phyloP scores from a whole-genome alignment of 495 filamentous ascomycete genomes.

The Evansstolkia leycettana region DNA sequence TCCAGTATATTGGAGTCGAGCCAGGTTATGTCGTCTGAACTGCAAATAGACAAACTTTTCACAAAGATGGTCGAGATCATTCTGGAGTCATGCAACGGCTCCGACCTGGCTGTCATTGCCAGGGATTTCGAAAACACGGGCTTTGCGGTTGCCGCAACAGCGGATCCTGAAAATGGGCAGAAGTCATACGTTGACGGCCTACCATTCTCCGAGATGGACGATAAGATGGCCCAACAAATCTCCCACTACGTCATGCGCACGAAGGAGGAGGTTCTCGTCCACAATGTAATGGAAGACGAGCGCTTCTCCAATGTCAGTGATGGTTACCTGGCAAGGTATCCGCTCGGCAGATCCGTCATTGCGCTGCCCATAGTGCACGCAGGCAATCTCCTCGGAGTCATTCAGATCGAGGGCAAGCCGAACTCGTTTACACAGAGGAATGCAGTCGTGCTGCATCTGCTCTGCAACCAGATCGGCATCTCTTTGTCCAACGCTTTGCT shows the following conservation, averaged over 20 bases:
- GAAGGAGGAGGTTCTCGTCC: slow-evolving; percentile 70
- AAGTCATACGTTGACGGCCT: slow-evolving; percentile 45
- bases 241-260: slow-evolving; percentile 75
- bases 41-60: slow-evolving; percentile 72
- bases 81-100: slow-evolving; percentile 70
- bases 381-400: slow-evolving; percentile 62
- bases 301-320: slow-evolving; percentile 74
- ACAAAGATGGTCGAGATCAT: slow-evolving; percentile 88
- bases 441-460: slow-evolving; percentile 68
- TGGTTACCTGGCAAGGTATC: slow-evolving; percentile 53
- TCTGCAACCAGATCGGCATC: slow-evolving; percentile 83
- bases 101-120: slow-evolving; percentile 67
- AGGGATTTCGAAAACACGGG: slow-evolving; percentile 56
- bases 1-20: slow-evolving; percentile 78
- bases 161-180: slow-evolving; percentile 51
- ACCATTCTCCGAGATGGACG: slow-evolving; percentile 48
- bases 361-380: slow-evolving; percentile 77
- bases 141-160: slow-evolving; percentile 70
- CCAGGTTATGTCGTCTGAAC: slow-evolving; percentile 81
- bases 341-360: slow-evolving; percentile 65
- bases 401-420: slow-evolving; percentile 76
- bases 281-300: slow-evolving; percentile 73
- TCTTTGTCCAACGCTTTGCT: slow-evolving; percentile 79
- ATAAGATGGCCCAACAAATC: slow-evolving; percentile 65
- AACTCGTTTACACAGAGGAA: slow-evolving; percentile 84